Evolutionary conservation across 768 basidiomycete genomes (phyloP).

Genomic region (Tricholomella constricta): DNA sequence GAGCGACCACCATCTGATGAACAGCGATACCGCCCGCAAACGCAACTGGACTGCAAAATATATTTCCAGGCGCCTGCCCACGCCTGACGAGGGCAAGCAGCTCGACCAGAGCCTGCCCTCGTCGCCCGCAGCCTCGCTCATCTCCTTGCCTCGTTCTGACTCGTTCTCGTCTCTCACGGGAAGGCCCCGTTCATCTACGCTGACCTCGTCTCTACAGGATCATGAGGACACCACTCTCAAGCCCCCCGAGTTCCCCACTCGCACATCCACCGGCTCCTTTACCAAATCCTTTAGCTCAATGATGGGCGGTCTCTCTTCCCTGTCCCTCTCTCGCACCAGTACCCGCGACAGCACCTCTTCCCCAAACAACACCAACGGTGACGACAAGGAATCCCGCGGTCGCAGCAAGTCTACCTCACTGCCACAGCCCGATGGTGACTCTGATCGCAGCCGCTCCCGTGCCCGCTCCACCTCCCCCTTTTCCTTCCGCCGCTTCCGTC

Average conservation of each 20-base stretch:
- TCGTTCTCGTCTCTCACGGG: conserved; percentile 39
- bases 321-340: conserved; percentile 60
- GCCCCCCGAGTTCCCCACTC: conserved; percentile 35
- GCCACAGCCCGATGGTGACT: conserved; percentile 36
- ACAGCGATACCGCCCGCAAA: conserved; percentile 12
- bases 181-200: conserved; percentile 45
- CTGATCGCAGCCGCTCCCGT: conserved; percentile 54
- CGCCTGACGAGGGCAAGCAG: conserved; percentile 32
- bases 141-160: conserved; percentile 20
- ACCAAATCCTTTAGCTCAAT: conserved; percentile 67
- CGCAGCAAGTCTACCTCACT: conserved; percentile 56
- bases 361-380: conserved; percentile 26
- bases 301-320: conserved; percentile 69
- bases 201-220: too few relatives aligned
- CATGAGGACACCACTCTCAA: conserved; percentile 31
- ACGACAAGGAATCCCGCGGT: conserved; percentile 54
- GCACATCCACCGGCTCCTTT: conserved; percentile 49
- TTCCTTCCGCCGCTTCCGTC: conserved; percentile 64
- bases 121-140: conserved; percentile 10
- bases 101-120: conserved; percentile 17
- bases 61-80: conserved; percentile 30
- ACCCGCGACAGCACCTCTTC: conserved; percentile 38
- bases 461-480: conserved; percentile 85
- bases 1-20: conserved; percentile 19
- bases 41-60: conserved; percentile 38